Conservation (phyloP, 2,329 filamentous ascomycete genomes). For the Fusarium coffeatum region DNA sequence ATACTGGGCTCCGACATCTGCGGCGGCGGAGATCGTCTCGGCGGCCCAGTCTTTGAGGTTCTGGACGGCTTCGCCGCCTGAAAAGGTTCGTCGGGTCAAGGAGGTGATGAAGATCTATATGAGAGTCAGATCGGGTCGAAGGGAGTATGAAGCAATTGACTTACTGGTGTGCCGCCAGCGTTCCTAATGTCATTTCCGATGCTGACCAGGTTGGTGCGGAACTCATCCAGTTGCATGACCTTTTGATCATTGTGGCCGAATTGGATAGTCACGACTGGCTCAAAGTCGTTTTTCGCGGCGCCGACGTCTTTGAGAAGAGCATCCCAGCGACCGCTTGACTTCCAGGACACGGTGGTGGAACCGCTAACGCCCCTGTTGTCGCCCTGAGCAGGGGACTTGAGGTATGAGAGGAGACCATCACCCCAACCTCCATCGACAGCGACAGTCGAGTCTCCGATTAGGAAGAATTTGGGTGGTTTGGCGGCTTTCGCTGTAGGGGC, state of each 20-base stretch:
- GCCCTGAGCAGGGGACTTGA: neutral
- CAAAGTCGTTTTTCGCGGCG: neutral
- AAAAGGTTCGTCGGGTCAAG: neutral
- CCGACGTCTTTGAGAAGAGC: neutral
- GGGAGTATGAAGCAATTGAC: accelerated
- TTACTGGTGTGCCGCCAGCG: conserved; percentile 3
- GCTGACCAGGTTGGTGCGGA: neutral
- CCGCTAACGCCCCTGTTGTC: conserved; percentile 9
- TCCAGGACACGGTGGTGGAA: conserved; percentile 9
- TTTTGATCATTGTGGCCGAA: conserved; percentile 22
- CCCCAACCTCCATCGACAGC: conserved; percentile 7
- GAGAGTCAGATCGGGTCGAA: accelerated
- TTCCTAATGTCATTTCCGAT: conserved; percentile 10
- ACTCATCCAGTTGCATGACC: neutral
- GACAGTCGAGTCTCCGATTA: conserved; percentile 11
- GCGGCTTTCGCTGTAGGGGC: neutral
- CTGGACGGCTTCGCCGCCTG: neutral
- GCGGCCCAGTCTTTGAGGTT: conserved; percentile 21
- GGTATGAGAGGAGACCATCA: neutral
- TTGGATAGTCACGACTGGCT: conserved; percentile 6
- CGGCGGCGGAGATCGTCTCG: neutral
- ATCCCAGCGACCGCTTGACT: conserved; percentile 17
- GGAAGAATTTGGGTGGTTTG: conserved; percentile 10
- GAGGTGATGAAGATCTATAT: conserved; percentile 8
- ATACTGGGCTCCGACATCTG: neutral